These are phyloP conservation scores for Lachancea thermotolerans DNA, from an alignment of 805 yeast genomes.

Conservation along the genomic window DNA sequence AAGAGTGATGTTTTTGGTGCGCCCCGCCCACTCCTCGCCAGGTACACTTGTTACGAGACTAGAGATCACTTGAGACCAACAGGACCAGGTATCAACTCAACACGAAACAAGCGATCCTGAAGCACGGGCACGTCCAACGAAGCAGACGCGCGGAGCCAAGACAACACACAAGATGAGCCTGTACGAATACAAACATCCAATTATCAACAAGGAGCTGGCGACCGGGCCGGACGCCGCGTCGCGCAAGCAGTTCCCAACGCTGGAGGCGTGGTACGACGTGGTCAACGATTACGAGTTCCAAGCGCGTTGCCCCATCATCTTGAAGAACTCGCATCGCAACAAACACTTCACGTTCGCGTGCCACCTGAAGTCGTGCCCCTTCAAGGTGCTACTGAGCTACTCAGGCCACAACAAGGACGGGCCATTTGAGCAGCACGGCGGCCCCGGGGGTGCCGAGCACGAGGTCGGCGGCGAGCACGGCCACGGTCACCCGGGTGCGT, in stretches of 20 bases:
- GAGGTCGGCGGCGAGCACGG: slow-evolving; percentile 8
- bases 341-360: slow-evolving; percentile 34
- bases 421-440: slow-evolving; percentile 4
- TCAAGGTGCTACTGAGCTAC: slow-evolving; percentile 29
- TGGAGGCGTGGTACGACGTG: slow-evolving; percentile 31
- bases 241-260: slow-evolving; percentile 23
- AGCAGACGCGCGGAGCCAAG: neutral
- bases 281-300: slow-evolving; percentile 32
- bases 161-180: slow-evolving; percentile 14
- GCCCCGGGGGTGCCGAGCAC: slow-evolving; percentile 3
- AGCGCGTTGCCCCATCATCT: slow-evolving; percentile 31
- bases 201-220: slow-evolving; percentile 28
- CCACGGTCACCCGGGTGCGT: slow-evolving; percentile 10
- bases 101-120: neutral
- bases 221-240: slow-evolving; percentile 18
- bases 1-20: neutral
- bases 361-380: slow-evolving; percentile 30
- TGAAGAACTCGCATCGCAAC: slow-evolving; percentile 32
- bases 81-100: neutral
- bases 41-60: slow-evolving; percentile 4
- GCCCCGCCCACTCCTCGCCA: neutral
- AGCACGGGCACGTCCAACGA: slow-evolving; percentile 6
- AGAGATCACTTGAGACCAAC: neutral
- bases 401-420: slow-evolving; percentile 19
- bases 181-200: slow-evolving; percentile 32